Conservation (phyloP, 495 filamentous ascomycete species). For the Bacidia rubella region DNA sequence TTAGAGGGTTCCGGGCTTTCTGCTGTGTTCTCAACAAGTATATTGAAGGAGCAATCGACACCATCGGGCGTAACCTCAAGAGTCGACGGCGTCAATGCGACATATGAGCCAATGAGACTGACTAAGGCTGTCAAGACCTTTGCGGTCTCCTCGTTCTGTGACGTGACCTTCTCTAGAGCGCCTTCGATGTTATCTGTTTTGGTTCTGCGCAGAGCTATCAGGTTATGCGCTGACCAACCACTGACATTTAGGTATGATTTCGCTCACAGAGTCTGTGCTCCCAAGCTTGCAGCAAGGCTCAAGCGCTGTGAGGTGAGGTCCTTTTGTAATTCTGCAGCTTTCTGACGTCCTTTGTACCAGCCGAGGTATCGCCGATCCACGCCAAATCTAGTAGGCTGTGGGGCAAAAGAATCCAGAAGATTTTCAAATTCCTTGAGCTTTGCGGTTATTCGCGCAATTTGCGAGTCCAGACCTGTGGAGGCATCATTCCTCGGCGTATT, state of each 20-base stretch:
- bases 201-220: not conserved
- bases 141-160: constrained; percentile 3
- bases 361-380: too few species aligned
- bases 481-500: too few species aligned
- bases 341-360: too few species aligned
- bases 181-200: not conserved
- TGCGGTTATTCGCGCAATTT: too few species aligned
- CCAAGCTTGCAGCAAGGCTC: not conserved
- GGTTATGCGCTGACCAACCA: not conserved
- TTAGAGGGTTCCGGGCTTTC: too few species aligned
- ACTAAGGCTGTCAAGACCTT: not conserved
- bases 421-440: too few species aligned
- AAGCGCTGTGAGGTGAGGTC: too few species aligned
- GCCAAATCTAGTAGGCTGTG: too few species aligned
- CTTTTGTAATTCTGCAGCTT: too few species aligned
- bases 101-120: not conserved
- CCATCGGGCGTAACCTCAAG: not conserved
- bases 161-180: not conserved
- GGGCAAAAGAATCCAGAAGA: too few species aligned
- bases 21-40: too few species aligned
- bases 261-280: not conserved
- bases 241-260: not conserved
- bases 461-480: too few species aligned
- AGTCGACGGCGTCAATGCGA: not conserved
- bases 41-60: not conserved